Percentiles rank a stretch among this genome's conserved stretches.
phyloP scores from a whole-genome alignment of 805 yeast genomes.

The Saccharomyces eubayanus region DNA sequence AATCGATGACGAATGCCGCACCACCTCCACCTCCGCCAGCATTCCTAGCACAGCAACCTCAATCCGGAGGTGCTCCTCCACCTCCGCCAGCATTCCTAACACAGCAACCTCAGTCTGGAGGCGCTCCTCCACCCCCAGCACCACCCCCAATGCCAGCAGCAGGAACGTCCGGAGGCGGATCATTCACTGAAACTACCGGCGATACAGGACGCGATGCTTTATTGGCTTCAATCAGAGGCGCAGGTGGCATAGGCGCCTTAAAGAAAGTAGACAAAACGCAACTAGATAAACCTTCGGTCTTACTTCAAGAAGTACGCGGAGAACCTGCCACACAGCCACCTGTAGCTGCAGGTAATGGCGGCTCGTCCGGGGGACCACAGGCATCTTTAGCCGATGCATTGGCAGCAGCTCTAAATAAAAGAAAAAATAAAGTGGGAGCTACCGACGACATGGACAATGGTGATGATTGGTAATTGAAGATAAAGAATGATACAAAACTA shows the following conservation, averaged over 20 bases:
- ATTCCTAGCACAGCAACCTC: constrained; percentile 7
- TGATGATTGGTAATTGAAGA: constrained; percentile 53
- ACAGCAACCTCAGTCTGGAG: constrained; percentile 5
- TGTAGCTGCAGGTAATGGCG: constrained; percentile 32
- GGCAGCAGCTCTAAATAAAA: constrained; percentile 72
- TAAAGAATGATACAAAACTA: background rate
- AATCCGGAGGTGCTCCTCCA: constrained; percentile 7
- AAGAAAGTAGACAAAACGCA: constrained; percentile 76
- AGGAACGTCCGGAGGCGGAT: constrained; percentile 2
- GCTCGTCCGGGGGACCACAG: constrained; percentile 43
- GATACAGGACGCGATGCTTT: constrained; percentile 71
- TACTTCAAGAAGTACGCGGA: constrained; percentile 65
- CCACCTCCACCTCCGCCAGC: constrained; percentile 17
- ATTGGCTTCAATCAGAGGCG: constrained; percentile 75
- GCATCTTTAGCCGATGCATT: constrained; percentile 77
- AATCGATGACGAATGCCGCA: constrained; percentile 8
- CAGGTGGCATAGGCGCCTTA: constrained; percentile 63
- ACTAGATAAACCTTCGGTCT: constrained; percentile 67
- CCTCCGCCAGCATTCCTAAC: constrained; percentile 14
- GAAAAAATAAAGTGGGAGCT: constrained; percentile 83
- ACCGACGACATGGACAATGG: constrained; percentile 84
- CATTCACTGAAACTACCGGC: constrained; percentile 27
- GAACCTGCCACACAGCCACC: constrained; percentile 35
- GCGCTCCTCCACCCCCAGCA: constrained; percentile 8
- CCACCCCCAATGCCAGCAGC: constrained; percentile 6